Percentiles rank a stretch among this genome's conserved stretches.
Conservation (phyloP, 306 rosid species). For the Prunus padus region DNA sequence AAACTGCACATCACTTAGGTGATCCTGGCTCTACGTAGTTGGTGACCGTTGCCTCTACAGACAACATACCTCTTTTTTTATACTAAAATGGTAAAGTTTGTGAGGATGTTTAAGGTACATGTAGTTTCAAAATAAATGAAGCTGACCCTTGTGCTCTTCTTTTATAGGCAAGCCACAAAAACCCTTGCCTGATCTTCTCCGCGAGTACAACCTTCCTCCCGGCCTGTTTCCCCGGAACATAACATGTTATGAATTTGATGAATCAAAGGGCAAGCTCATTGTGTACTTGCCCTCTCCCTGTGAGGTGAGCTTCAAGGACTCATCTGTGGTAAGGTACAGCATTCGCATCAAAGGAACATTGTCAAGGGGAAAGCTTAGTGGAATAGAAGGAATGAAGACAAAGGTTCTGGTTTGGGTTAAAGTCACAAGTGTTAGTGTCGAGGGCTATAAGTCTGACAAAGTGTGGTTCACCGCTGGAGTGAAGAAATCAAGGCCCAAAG, state of each 20-base stretch:
- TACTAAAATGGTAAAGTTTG: no score
- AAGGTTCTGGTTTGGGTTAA: constrained; percentile 58
- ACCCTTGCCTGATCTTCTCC: constrained; percentile 72
- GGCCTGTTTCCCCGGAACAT: constrained; percentile 78
- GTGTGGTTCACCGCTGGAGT: constrained; percentile 51
- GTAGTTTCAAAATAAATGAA: no score
- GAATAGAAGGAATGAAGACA: constrained; percentile 54
- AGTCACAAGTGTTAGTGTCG: constrained; percentile 42
- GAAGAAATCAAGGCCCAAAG: constrained; percentile 50
- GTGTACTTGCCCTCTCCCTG: constrained; percentile 45
- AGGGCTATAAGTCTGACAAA: constrained; percentile 57
- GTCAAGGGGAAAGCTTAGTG: constrained; percentile 47
- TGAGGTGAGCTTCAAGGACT: constrained; percentile 67
- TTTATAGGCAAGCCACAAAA: constrained; percentile 70
- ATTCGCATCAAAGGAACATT: constrained; percentile 44
- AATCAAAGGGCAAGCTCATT: constrained; percentile 44
- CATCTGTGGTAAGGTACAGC: constrained; percentile 49
- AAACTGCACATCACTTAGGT: no score
- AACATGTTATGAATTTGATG: constrained; percentile 61
- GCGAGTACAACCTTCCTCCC: constrained; percentile 62
- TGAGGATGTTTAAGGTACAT: no score
- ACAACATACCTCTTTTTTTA: no score
- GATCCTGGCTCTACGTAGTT: no score
- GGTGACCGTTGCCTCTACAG: no score
- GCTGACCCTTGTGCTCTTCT: not conserved